These are phyloP conservation scores for Rhizopogon sp. DNA, from an alignment of 768 basidiomycete genomes.

Conservation along the genomic window DNA sequence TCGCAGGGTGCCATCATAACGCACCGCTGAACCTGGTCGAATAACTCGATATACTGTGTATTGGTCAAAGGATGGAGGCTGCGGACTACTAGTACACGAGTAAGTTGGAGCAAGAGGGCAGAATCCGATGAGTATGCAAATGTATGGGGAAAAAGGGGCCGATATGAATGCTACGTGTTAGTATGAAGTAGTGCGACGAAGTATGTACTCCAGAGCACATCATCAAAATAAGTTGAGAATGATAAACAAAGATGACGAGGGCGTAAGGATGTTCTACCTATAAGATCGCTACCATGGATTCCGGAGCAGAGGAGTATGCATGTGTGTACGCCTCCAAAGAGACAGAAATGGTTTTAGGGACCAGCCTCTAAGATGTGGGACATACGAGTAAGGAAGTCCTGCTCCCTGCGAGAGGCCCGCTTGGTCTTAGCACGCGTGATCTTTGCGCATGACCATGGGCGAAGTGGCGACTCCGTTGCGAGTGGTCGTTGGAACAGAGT, in stretches of 20 bases:
- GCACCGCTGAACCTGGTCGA: no score
- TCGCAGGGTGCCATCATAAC: no score
- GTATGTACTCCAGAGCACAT: neutral
- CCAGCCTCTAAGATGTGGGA: neutral
- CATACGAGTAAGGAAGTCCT: neutral
- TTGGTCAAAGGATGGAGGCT: no score
- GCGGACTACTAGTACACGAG: no score
- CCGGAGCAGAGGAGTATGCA: neutral
- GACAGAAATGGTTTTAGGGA: neutral
- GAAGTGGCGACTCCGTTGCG: neutral
- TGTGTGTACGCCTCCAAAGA: neutral
- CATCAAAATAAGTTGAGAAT: neutral
- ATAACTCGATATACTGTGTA: no score
- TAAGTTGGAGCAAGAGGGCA: neutral
- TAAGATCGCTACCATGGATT: neutral
- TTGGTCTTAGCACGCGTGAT: constrained; percentile 21
- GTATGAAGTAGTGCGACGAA: neutral
- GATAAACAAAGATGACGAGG: neutral
- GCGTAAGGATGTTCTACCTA: neutral
- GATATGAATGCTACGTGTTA: neutral
- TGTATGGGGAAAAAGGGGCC: neutral
- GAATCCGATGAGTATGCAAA: neutral
- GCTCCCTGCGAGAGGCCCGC: constrained; percentile 21
- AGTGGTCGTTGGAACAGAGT: neutral
- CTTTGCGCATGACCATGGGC: constrained; percentile 28